Conservation (phyloP, 2,329 filamentous ascomycete genomes). For the Macroventuria anomochaeta region DNA sequence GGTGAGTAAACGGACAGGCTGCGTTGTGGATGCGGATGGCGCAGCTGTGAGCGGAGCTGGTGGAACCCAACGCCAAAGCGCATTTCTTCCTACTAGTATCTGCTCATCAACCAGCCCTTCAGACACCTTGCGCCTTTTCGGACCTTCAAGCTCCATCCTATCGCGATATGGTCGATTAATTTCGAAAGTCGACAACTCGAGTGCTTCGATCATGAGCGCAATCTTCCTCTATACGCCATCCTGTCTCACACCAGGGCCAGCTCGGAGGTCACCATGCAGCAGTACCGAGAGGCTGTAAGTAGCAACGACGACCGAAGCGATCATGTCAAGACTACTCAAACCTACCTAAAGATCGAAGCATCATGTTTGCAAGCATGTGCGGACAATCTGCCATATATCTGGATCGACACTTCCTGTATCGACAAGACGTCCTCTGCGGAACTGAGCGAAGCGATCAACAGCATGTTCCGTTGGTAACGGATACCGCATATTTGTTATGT, state of each 20-base stretch:
- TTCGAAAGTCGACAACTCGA: constrained; percentile 8
- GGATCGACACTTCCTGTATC: constrained; percentile 28
- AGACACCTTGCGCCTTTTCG: too few relatives aligned
- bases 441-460: constrained; percentile 5
- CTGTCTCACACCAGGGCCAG: constrained; percentile 26
- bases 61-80: too few relatives aligned
- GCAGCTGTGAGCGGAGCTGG: too few relatives aligned
- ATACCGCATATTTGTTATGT: constrained; percentile 11
- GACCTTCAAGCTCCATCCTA: too few relatives aligned
- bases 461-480: constrained; percentile 14
- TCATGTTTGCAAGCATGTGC: constrained; percentile 15
- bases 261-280: constrained; percentile 21
- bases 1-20: too few relatives aligned
- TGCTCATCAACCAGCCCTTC: too few relatives aligned
- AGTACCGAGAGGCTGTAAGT: neutral
- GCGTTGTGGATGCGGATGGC: too few relatives aligned
- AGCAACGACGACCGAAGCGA: too few relatives aligned
- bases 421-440: constrained; percentile 2
- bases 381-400: constrained; percentile 13
- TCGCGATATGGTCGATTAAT: constrained; percentile 19
- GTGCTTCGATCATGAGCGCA: constrained; percentile 15
- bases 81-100: too few relatives aligned
- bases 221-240: constrained; percentile 27
- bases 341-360: constrained; percentile 11
- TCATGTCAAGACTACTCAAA: neutral